A percentile compares a stretch with the other conserved stretches of the same genome.
Conservation (phyloP, 2,329 filamentous ascomycete genomes). For the Clonostachys chloroleuca region DNA sequence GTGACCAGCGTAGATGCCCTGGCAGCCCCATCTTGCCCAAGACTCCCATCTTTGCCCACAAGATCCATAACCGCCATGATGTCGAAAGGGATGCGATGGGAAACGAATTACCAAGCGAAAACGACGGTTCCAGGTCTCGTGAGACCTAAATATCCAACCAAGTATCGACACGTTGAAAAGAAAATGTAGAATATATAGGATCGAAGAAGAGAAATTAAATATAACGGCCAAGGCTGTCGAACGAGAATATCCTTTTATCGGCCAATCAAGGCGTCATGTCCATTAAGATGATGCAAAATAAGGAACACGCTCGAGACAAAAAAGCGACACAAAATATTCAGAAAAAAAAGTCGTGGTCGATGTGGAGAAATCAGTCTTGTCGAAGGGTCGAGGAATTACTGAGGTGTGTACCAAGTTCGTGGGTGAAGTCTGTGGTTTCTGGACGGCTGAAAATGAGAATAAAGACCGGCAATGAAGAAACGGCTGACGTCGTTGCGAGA, state of each 20-base stretch:
- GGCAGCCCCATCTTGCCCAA: constrained; percentile 5
- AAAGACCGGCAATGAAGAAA: background rate
- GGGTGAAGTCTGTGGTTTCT: background rate
- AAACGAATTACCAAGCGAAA: background rate
- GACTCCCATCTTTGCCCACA: background rate
- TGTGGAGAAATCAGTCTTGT: background rate
- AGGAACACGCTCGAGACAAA: background rate
- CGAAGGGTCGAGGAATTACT: background rate
- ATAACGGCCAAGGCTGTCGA: background rate
- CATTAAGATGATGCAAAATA: background rate
- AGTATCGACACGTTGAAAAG: background rate
- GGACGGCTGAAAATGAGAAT: background rate
- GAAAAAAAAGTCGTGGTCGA: background rate
- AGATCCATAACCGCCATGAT: background rate
- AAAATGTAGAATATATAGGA: background rate
- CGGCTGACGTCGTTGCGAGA: background rate
- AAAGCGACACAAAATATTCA: background rate
- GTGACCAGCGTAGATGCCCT: constrained; percentile 20
- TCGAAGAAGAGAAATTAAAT: background rate
- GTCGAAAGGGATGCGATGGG: background rate
- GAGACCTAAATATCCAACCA: constrained; percentile 1
- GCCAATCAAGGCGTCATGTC: constrained; percentile 2
- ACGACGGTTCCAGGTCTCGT: background rate
- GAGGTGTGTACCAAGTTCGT: background rate
- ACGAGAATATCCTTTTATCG: background rate